Conservation (phyloP, 805 yeast species). For the Torulaspora microellipsoides region DNA sequence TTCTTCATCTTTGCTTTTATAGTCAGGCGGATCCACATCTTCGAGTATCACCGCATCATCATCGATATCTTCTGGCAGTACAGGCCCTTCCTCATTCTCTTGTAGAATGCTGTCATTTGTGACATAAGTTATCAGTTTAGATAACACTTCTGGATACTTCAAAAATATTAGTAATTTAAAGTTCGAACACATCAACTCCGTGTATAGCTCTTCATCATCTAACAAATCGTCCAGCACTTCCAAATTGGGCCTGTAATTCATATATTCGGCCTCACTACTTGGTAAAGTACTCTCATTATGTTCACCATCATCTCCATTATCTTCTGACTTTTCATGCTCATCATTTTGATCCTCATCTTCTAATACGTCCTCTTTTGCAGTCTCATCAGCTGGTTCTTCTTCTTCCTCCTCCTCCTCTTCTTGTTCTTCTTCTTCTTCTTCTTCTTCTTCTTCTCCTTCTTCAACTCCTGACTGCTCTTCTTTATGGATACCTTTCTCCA, state of each 20-base stretch:
- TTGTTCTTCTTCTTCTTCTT: constrained; percentile 35
- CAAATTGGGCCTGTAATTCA: constrained; percentile 40
- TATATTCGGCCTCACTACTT: constrained; percentile 33
- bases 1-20: constrained; percentile 4
- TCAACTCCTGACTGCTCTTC: constrained; percentile 12
- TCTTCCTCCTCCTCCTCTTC: constrained; percentile 7
- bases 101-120: constrained; percentile 39
- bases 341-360: constrained; percentile 4
- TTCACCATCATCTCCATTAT: constrained; percentile 26
- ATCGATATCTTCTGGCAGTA: constrained; percentile 9
- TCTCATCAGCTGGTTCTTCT: constrained; percentile 12
- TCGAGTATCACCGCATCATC: constrained; percentile 15
- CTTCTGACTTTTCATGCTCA: constrained; percentile 30
- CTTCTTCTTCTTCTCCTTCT: constrained; percentile 1
- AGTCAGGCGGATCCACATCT: constrained; percentile 12
- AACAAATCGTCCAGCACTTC: constrained; percentile 52
- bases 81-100: constrained; percentile 21
- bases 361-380: constrained; percentile 6
- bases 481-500: constrained; percentile 33
- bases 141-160: constrained; percentile 70
- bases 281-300: constrained; percentile 27
- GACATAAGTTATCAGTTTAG: constrained; percentile 62
- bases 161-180: constrained; percentile 72
- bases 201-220: constrained; percentile 70
- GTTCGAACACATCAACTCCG: constrained; percentile 68